These are phyloP conservation scores for Canariomyces notabilis DNA, from an alignment of 2,329 filamentous ascomycete species.

Conservation along the genomic window DNA sequence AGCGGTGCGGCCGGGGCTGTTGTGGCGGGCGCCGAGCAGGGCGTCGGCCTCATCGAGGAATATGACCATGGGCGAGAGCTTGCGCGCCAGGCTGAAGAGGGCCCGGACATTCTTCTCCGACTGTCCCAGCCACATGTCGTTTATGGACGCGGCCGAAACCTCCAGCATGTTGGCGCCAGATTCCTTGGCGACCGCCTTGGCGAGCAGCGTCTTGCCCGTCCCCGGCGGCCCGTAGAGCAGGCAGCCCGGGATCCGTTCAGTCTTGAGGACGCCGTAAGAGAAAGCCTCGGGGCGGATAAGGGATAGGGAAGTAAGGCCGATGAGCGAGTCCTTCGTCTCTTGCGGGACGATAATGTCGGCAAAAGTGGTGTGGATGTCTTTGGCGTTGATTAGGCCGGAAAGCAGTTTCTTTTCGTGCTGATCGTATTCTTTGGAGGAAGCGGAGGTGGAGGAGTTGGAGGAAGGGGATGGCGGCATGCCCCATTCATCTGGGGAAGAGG, in stretches of 20 bases:
- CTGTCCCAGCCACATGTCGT: constrained; percentile 95
- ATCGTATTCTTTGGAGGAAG: constrained; percentile 39
- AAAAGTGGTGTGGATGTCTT: constrained; percentile 82
- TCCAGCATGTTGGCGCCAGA: constrained; percentile 73
- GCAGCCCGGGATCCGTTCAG: constrained; percentile 84
- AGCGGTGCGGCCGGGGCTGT: constrained; percentile 58
- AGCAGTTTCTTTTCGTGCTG: constrained; percentile 79
- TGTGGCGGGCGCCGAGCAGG: constrained; percentile 73
- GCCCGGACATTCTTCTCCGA: constrained; percentile 94
- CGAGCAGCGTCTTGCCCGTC: constrained; percentile 66
- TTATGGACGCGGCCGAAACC: constrained; percentile 83
- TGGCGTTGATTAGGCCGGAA: constrained; percentile 73
- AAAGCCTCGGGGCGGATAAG: constrained; percentile 90
- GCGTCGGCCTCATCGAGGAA: constrained; percentile 98
- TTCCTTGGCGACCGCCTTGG: constrained; percentile 64
- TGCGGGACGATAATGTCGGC: constrained; percentile 75
- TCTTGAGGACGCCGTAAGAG: constrained; percentile 85
- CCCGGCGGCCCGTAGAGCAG: constrained; percentile 85
- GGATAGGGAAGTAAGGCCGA: constrained; percentile 82
- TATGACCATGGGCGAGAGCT: constrained; percentile 84
- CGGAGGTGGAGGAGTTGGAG: constrained; percentile 29
- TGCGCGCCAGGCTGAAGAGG: constrained; percentile 85
- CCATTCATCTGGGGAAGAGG: constrained; percentile 1
- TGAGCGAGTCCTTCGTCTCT: constrained; percentile 81
- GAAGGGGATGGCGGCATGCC: background rate